phyloP scores from a whole-genome alignment of 331 rosid species.

The Arachis monticola region DNA sequence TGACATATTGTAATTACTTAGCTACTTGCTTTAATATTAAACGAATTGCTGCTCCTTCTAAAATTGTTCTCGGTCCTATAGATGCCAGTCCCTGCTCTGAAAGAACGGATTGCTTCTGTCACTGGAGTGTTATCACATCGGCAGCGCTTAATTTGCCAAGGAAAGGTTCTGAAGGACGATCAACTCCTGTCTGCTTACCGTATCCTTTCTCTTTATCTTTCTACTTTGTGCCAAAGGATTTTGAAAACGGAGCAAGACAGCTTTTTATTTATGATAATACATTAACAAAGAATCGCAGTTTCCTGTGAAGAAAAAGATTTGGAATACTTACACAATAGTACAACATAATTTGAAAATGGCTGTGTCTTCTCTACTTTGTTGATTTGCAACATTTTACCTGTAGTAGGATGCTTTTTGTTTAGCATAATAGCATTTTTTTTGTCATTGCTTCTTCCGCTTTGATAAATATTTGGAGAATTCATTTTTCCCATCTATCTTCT shows the following conservation, averaged over 20 bases:
- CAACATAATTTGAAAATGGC: slow-evolving; percentile 16
- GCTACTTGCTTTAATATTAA: slow-evolving; percentile 10
- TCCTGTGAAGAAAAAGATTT: slow-evolving; percentile 30
- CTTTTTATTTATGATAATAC: slow-evolving; percentile 25
- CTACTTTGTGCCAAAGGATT: slow-evolving; percentile 32
- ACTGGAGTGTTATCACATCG: slow-evolving; percentile 91
- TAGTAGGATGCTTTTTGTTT: slow-evolving; percentile 27
- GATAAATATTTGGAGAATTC: slow-evolving; percentile 15
- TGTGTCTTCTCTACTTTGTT: background rate
- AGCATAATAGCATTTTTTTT: background rate
- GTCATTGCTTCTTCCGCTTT: slow-evolving; percentile 18
- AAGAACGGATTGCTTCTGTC: slow-evolving; percentile 92
- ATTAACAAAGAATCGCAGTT: slow-evolving; percentile 26
- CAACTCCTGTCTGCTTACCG: slow-evolving; percentile 96
- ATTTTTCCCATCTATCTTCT: background rate
- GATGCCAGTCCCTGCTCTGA: slow-evolving; percentile 96
- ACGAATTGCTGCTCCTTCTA: slow-evolving; percentile 9
- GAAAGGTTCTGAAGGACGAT: slow-evolving; percentile 94
- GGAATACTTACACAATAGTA: slow-evolving; percentile 10
- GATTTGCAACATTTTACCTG: slow-evolving; percentile 19
- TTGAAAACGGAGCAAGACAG: slow-evolving; percentile 4
- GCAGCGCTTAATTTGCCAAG: slow-evolving; percentile 90
- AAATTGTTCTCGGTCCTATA: slow-evolving; percentile 46
- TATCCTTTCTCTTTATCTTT: slow-evolving; percentile 61
- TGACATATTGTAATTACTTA: slow-evolving; percentile 19